Evolutionary conservation across 2,329 filamentous ascomycete species (phyloP).

Genomic region (Hypoxylon sp.): DNA sequence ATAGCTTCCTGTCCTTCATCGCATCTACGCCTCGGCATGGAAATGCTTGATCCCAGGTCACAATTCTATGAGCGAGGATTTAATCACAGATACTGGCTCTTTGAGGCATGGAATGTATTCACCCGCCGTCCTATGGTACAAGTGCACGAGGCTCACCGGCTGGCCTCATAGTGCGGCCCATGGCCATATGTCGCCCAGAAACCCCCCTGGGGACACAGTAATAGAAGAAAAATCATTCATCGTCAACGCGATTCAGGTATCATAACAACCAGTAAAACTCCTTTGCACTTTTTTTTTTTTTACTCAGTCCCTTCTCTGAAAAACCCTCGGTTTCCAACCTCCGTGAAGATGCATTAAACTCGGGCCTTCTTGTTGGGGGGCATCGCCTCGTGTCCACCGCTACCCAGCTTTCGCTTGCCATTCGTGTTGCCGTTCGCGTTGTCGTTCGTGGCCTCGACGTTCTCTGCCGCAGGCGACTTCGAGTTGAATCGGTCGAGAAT

Average conservation of each 20-base stretch:
- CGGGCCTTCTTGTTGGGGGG: conserved; percentile 56
- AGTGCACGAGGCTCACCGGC: neutral
- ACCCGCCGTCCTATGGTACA: neutral
- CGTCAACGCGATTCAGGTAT: conserved; percentile 40
- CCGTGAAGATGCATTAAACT: conserved; percentile 44
- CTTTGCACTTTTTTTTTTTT: too few species aligned
- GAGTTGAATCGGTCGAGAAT: conserved; percentile 56
- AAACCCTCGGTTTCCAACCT: conserved; percentile 22
- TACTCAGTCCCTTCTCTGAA: too few species aligned
- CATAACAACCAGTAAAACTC: conserved; percentile 12
- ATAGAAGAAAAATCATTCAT: conserved; percentile 14
- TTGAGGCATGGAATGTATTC: too few species aligned
- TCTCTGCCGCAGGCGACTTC: conserved; percentile 18
- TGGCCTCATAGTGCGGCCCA: neutral
- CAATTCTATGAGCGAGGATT: neutral
- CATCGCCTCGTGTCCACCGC: conserved; percentile 37
- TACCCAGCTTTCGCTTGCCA: conserved; percentile 57
- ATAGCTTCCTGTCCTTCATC: too few species aligned
- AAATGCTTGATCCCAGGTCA: too few species aligned
- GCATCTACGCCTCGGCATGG: too few species aligned
- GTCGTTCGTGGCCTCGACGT: neutral
- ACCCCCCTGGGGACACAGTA: neutral
- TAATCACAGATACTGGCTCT: too few species aligned
- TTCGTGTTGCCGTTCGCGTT: too few species aligned
- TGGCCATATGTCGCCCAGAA: neutral